Conservation (phyloP, 441 rosid genomes). For the Gossypium davidsonii region DNA sequence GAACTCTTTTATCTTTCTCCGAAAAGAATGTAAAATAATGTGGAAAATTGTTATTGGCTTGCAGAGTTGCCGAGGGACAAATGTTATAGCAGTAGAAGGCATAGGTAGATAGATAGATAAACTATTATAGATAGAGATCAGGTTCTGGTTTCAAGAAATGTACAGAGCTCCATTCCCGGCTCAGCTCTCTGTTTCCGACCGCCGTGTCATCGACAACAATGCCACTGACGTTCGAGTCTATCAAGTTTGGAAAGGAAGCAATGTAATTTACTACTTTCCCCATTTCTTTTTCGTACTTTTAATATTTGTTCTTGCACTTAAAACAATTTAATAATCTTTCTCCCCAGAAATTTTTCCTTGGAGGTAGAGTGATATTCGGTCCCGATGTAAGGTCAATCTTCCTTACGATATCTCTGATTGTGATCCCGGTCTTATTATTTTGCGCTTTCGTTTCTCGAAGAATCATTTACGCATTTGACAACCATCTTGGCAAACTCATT, state of each 20-base stretch:
- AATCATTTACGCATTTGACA: slow-evolving; percentile 31
- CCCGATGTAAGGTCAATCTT: slow-evolving; percentile 18
- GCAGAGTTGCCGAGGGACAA: slow-evolving; percentile 1
- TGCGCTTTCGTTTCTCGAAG: slow-evolving; percentile 50
- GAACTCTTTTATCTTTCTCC: neutral
- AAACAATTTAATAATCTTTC: neutral
- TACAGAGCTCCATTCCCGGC: slow-evolving; percentile 23
- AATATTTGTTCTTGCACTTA: neutral
- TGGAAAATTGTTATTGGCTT: neutral
- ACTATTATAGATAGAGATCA: neutral
- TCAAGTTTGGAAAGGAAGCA: slow-evolving; percentile 61
- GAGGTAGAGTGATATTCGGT: slow-evolving; percentile 20
- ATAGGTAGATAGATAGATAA: neutral
- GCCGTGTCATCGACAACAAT: slow-evolving; percentile 26
- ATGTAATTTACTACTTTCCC: slow-evolving; percentile 24
- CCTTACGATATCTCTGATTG: slow-evolving; percentile 19
- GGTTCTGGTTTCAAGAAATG: slow-evolving; percentile 21
- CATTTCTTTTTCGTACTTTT: slow-evolving; percentile 10
- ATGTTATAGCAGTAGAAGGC: neutral
- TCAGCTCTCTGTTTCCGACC: slow-evolving; percentile 39
- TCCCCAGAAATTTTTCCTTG: slow-evolving; percentile 11
- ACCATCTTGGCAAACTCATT: slow-evolving; percentile 33
- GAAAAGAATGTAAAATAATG: neutral
- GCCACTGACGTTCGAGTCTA: slow-evolving; percentile 33
- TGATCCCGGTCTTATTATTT: slow-evolving; percentile 26